Conservation (phyloP, 2,329 filamentous ascomycete genomes). For the Fusarium sp. region DNA sequence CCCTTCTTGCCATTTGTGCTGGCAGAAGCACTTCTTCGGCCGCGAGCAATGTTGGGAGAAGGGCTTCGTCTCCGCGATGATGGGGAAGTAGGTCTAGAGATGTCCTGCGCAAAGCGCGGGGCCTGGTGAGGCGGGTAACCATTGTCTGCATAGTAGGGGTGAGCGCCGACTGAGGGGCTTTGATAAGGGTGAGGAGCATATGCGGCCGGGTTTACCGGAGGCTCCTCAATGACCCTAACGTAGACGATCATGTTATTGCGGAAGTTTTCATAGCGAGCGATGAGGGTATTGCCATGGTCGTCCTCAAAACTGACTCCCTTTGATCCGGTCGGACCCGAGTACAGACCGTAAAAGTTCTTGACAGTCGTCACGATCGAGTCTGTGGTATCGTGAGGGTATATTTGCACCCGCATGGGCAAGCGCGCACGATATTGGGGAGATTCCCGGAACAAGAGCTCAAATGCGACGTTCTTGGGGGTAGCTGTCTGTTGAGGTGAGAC, state of each 20-base stretch:
- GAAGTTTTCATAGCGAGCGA: constrained; percentile 97
- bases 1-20: constrained; percentile 75
- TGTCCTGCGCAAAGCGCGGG: constrained; percentile 71
- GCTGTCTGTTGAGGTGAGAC: constrained; percentile 64
- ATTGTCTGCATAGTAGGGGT: constrained; percentile 70
- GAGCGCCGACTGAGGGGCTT: constrained; percentile 66
- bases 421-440: constrained; percentile 80
- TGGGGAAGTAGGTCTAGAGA: constrained; percentile 79
- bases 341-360: constrained; percentile 98
- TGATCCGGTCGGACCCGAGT: constrained; percentile 78
- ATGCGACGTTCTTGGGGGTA: constrained; percentile 82
- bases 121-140: constrained; percentile 63
- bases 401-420: constrained; percentile 89
- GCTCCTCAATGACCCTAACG: constrained; percentile 84
- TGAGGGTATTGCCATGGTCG: constrained; percentile 88
- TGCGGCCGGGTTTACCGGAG: constrained; percentile 60
- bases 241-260: constrained; percentile 93
- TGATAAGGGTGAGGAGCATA: constrained; percentile 70
- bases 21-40: constrained; percentile 83
- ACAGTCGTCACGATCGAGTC: constrained; percentile 98
- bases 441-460: constrained; percentile 81
- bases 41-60: constrained; percentile 79
- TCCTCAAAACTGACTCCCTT: constrained; percentile 97
- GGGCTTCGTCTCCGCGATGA: constrained; percentile 83
- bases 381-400: constrained; percentile 95